Conservation (phyloP, 2,329 filamentous ascomycete genomes). For the Trichoderma semiorbis region DNA sequence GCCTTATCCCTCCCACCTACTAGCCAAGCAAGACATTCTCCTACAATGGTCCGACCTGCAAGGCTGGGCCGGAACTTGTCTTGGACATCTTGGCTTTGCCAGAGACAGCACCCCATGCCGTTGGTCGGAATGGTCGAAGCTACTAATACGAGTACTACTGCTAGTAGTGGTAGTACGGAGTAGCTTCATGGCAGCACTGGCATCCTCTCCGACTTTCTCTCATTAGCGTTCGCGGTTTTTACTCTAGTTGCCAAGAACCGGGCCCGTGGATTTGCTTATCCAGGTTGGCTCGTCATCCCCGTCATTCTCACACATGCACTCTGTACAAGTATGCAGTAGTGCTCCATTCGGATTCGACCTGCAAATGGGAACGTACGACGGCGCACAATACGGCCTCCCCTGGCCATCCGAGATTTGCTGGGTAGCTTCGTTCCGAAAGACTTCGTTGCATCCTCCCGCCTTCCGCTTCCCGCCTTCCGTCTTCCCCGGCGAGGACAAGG, state of each 20-base stretch:
- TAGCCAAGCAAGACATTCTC: constrained; percentile 4
- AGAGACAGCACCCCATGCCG: background rate
- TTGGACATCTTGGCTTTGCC: background rate
- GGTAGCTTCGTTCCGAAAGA: background rate
- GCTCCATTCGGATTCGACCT: background rate
- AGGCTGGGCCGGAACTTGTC: background rate
- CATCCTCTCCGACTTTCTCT: background rate
- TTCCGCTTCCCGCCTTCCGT: constrained; percentile 16
- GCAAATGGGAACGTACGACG: background rate
- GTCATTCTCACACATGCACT: constrained; percentile 2
- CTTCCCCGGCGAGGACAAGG: constrained; percentile 14
- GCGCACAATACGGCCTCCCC: background rate
- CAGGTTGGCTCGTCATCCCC: constrained; percentile 1
- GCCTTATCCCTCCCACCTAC: background rate
- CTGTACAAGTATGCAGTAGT: background rate
- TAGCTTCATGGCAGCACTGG: background rate
- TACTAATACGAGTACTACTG: background rate
- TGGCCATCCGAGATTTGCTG: background rate
- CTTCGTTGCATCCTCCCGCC: constrained; percentile 16
- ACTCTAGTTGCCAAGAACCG: constrained; percentile 20
- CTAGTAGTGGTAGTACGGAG: background rate
- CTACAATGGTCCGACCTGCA: background rate
- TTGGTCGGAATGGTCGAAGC: background rate
- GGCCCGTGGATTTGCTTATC: constrained; percentile 17
- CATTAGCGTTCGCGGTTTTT: background rate